Evolutionary conservation across 192 early-diverging fungal species (phyloP), one percentile per base, ranked within the genome.

Genomic region (Podila epigama): DNA sequence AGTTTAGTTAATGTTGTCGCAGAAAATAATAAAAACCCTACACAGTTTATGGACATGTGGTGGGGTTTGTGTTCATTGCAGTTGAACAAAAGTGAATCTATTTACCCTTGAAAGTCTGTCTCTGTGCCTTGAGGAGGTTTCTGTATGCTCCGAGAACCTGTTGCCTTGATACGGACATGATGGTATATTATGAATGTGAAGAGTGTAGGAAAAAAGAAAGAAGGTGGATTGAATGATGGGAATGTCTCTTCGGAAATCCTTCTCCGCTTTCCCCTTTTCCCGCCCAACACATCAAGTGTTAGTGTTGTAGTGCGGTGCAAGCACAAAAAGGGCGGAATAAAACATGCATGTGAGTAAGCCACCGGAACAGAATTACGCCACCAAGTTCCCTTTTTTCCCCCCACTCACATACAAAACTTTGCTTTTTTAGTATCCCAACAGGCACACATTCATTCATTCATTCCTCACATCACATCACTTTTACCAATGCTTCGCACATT

Each of bases 141-240:
- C 73, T 72, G 71, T 68, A 81, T n/a, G 79, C 79, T 11, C 63
- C 59, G 65, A 81, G 72, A n/a, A 70, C 72, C 40, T 68, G 69
- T 4, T 59, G 65, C 58, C 63, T 70, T 66, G 69, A 34, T 36
- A 69, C 70, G 56, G 77, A 64, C 60, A 69, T 63, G 32, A 22
- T 60, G 54, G 56, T 57, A 22, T 33, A 18, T 41, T 51, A 22
- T 62, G 13, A 20, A 18, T 51, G 18, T 48, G 39, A 34, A 39
- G n/a, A 12, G 40, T 22, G 7, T 8, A 32, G 13, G 40, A 58
- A 34, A 18, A 2, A 22, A 57, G 32, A 0, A 4, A 18, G 7
- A 0, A 33, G 55, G n/a, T 57, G 55, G n/a, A 32, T 18, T 33
- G 16, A 20, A 35, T n/a, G n/a, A n/a, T n/a, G n/a, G n/a, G n/a